Evolutionary conservation across 176 grass and related monocot species (phyloP).

Genomic region (Thalia dealbata): DNA sequence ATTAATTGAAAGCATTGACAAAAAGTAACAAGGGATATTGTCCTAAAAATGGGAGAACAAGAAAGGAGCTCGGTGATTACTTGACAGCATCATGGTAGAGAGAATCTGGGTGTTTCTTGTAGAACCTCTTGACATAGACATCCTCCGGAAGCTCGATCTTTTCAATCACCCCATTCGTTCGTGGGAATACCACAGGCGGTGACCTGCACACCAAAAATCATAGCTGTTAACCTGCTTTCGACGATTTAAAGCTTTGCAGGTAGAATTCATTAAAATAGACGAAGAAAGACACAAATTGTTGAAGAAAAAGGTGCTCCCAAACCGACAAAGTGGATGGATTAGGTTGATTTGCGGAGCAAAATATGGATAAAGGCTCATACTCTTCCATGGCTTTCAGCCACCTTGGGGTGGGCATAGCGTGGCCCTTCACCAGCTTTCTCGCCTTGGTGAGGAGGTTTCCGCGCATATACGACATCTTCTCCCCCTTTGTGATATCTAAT

Average conservation of each 20-base stretch:
- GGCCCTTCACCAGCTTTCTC: conserved; percentile 76
- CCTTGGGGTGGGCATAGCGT: conserved; percentile 44
- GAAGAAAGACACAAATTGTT: neutral
- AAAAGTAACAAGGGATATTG: neutral
- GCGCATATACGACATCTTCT: conserved; percentile 78
- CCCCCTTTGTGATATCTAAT: neutral
- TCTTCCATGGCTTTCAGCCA: conserved; percentile 97
- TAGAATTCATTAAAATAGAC: neutral
- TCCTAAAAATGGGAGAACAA: neutral
- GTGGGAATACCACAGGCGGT: conserved; percentile 55
- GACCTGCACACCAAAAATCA: conserved; percentile 21
- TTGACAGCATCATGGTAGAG: conserved; percentile 66
- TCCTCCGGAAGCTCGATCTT: conserved; percentile 55
- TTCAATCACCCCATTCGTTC: conserved; percentile 46
- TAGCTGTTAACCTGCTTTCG: neutral
- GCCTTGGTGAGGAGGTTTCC: conserved; percentile 54
- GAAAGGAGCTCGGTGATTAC: conserved; percentile 25
- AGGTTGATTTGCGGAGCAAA: neutral
- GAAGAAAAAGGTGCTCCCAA: neutral
- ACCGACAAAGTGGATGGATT: neutral
- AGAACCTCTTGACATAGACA: conserved; percentile 55
- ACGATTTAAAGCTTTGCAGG: neutral
- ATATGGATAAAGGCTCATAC: conserved; percentile 17
- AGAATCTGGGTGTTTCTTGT: conserved; percentile 51
- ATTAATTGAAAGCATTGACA: neutral